phyloP scores from a whole-genome alignment of 2,329 filamentous ascomycete genomes.

The Trichoderma sp. region DNA sequence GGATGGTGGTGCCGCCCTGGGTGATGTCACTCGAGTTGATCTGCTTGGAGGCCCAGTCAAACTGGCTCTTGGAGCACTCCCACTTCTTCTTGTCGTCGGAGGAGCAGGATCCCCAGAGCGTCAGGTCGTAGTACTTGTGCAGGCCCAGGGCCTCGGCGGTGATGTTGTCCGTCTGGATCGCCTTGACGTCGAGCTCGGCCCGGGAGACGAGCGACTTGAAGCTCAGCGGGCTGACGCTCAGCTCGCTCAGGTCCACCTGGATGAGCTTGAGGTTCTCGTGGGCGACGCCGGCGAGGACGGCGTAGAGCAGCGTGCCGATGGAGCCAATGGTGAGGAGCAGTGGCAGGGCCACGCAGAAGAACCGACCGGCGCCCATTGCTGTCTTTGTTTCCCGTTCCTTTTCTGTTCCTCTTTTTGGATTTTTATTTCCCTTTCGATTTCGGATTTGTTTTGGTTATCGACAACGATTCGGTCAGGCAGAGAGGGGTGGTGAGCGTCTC shows the following conservation, averaged over 20 bases:
- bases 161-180: constrained; percentile 49
- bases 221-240: constrained; percentile 44
- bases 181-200: constrained; percentile 26
- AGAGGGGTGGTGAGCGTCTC: not conserved
- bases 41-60: constrained; percentile 75
- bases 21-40: constrained; percentile 62
- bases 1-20: constrained; percentile 55
- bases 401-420: not conserved
- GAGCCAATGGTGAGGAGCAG: constrained; percentile 79
- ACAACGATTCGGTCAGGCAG: constrained; percentile 8
- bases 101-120: constrained; percentile 85
- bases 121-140: constrained; percentile 76
- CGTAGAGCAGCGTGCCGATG: constrained; percentile 68
- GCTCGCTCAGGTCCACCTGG: constrained; percentile 62
- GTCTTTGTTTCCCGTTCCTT: constrained; percentile 21
- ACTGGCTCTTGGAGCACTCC: constrained; percentile 70
- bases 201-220: constrained; percentile 33
- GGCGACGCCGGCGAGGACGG: constrained; percentile 57
- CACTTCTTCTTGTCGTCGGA: constrained; percentile 56
- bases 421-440: not conserved
- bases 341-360: constrained; percentile 84
- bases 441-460: constrained; percentile 7
- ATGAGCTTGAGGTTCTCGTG: constrained; percentile 62
- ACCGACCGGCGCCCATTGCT: constrained; percentile 67
- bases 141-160: constrained; percentile 63